These are phyloP conservation scores for Cadophora sp. DNA, from an alignment of 2,329 filamentous ascomycete genomes.

Conservation along the genomic window DNA sequence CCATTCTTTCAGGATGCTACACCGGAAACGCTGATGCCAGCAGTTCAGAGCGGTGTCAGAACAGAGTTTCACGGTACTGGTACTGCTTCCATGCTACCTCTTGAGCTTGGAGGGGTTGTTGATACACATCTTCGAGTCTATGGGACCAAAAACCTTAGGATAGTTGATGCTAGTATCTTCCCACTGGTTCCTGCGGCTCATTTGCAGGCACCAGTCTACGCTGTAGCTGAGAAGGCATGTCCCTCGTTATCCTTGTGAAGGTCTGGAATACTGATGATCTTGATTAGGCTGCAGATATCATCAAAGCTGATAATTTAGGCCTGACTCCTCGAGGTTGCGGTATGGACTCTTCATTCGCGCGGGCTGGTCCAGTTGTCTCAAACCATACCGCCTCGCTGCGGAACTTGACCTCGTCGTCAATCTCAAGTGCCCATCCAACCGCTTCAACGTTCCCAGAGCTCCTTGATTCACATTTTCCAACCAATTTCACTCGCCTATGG, in stretches of 20 bases:
- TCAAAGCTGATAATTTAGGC: conserved; percentile 36
- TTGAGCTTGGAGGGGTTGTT: conserved; percentile 39
- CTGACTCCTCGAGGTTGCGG: conserved; percentile 28
- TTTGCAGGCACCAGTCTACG: conserved; percentile 37
- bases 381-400: conserved; percentile 10
- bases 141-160: conserved; percentile 37
- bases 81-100: conserved; percentile 38
- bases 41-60: conserved; percentile 33
- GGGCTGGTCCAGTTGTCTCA: conserved; percentile 13
- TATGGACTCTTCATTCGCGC: conserved; percentile 15
- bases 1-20: conserved; percentile 35
- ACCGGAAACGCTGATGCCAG: conserved; percentile 31
- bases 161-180: conserved; percentile 41
- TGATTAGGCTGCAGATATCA: conserved; percentile 38
- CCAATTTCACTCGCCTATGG: conserved; percentile 8
- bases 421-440: background rate
- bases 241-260: background rate
- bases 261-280: background rate
- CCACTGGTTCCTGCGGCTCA: conserved; percentile 37
- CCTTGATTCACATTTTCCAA: conserved; percentile 3
- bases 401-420: conserved; percentile 9
- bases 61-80: conserved; percentile 40
- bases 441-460: conserved; percentile 26
- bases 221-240: conserved; percentile 39
- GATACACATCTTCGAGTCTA: conserved; percentile 40